phyloP scores from a whole-genome alignment of 352 stramenopile species.

The Pythium rishiriense region DNA sequence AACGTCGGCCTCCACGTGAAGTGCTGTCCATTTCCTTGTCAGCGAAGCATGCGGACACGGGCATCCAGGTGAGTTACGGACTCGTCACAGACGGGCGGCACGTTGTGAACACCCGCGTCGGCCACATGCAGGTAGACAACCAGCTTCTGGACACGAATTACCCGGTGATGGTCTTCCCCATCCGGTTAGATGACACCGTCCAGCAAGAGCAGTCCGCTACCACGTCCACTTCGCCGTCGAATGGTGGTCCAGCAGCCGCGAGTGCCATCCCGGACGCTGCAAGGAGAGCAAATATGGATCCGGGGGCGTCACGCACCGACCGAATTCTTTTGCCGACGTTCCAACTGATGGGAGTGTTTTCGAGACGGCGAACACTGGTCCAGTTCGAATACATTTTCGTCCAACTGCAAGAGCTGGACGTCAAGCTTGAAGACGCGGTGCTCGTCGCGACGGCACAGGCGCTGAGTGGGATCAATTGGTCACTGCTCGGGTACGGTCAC shows the following conservation, averaged over 20 bases:
- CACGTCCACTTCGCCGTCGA: constrained; percentile 12
- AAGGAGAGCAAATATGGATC: constrained; percentile 18
- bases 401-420: constrained; percentile 84
- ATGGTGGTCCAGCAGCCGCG: not conserved
- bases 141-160: constrained; percentile 86
- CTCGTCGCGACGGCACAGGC: constrained; percentile 76
- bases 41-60: constrained; percentile 62
- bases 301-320: constrained; percentile 15
- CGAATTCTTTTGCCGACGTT: constrained; percentile 70
- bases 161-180: constrained; percentile 69
- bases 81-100: constrained; percentile 69
- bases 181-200: constrained; percentile 64
- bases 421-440: constrained; percentile 81
- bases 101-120: constrained; percentile 73
- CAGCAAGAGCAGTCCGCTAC: constrained; percentile 58
- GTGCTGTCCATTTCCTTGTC: constrained; percentile 77
- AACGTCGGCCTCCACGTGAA: constrained; percentile 45
- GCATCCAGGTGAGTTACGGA: constrained; percentile 78
- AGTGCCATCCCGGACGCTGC: constrained; percentile 13
- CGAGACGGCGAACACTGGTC: constrained; percentile 56
- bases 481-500: constrained; percentile 23
- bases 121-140: constrained; percentile 85
- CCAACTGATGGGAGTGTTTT: constrained; percentile 81
- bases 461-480: constrained; percentile 75
- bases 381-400: constrained; percentile 89